Percentiles rank a stretch among this genome's conserved stretches.
Conservation (phyloP, 2,329 filamentous ascomycete species). For the Incumbomyces lentus region DNA sequence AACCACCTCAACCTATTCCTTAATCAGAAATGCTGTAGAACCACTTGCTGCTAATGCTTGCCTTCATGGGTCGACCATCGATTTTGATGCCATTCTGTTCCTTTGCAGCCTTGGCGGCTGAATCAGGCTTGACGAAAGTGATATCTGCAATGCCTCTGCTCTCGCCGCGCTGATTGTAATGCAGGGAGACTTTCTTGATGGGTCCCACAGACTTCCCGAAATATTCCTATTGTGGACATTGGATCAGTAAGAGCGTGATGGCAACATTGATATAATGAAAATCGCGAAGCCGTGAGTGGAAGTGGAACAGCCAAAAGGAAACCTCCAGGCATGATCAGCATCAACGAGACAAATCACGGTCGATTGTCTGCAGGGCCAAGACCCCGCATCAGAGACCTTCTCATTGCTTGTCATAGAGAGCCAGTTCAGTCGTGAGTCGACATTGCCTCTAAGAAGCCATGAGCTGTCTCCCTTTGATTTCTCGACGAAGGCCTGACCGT, state of each 20-base stretch:
- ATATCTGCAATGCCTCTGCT: constrained; percentile 91
- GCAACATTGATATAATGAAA: not conserved
- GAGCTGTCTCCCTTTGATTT: too few species aligned
- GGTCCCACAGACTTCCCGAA: constrained; percentile 78
- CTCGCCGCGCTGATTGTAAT: constrained; percentile 82
- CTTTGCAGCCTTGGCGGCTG: constrained; percentile 73
- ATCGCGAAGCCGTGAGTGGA: not conserved
- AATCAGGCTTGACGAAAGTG: constrained; percentile 69
- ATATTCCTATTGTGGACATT: constrained; percentile 70
- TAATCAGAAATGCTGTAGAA: not conserved
- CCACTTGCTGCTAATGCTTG: constrained; percentile 31
- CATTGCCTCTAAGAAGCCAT: too few species aligned
- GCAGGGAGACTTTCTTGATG: constrained; percentile 83
- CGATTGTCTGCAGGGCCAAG: too few species aligned
- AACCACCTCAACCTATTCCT: constrained; percentile 72
- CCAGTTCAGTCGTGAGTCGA: too few species aligned
- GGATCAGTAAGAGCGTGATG: constrained; percentile 33
- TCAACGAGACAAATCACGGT: too few species aligned
- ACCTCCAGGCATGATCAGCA: too few species aligned
- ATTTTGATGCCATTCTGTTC: constrained; percentile 82
- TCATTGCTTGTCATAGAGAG: too few species aligned
- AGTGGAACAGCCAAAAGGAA: not conserved
- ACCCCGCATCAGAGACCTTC: too few species aligned
- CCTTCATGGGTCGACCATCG: constrained; percentile 84
- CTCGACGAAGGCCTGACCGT: too few species aligned